Percentiles rank a stretch among this genome's conserved stretches.
Conservation (phyloP, 495 filamentous ascomycete genomes). For the Daldinia caldariorum region DNA sequence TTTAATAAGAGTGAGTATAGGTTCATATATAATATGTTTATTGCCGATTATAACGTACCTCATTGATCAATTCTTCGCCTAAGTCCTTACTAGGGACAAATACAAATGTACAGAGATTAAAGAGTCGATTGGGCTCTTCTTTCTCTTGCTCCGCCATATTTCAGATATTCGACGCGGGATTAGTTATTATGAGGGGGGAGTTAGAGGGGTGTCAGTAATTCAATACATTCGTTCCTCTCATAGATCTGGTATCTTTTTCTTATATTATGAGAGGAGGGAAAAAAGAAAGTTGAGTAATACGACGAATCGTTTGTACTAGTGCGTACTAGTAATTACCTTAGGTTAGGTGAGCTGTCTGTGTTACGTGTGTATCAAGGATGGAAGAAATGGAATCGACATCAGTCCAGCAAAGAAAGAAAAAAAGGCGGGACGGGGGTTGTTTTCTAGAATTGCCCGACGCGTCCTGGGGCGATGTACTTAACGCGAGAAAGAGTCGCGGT, state of each 20-base stretch:
- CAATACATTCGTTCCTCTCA: slow-evolving; percentile 28
- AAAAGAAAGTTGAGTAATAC: not conserved
- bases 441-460: slow-evolving; percentile 38
- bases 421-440: slow-evolving; percentile 35
- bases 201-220: not conserved
- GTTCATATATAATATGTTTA: not conserved
- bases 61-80: slow-evolving; percentile 49
- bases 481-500: slow-evolving; percentile 42
- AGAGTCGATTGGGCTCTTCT: slow-evolving; percentile 38
- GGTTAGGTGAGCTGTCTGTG: not conserved
- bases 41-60: slow-evolving; percentile 50
- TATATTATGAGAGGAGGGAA: not conserved
- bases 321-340: slow-evolving; percentile 5
- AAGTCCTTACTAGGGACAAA: slow-evolving; percentile 60
- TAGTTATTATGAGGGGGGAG: not conserved
- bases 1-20: slow-evolving; percentile 52
- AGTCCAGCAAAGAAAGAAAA: slow-evolving; percentile 6
- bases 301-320: slow-evolving; percentile 4
- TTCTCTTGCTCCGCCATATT: slow-evolving; percentile 57
- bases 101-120: slow-evolving; percentile 54
- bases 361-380: slow-evolving; percentile 4
- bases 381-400: slow-evolving; percentile 22
- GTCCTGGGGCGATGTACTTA: slow-evolving; percentile 36
- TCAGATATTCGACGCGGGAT: slow-evolving; percentile 20
- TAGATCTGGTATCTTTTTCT: not conserved